Base-by-base conservation (phyloP, 805 yeast species). In the Lipomyces spencermartinsiae region DNA sequence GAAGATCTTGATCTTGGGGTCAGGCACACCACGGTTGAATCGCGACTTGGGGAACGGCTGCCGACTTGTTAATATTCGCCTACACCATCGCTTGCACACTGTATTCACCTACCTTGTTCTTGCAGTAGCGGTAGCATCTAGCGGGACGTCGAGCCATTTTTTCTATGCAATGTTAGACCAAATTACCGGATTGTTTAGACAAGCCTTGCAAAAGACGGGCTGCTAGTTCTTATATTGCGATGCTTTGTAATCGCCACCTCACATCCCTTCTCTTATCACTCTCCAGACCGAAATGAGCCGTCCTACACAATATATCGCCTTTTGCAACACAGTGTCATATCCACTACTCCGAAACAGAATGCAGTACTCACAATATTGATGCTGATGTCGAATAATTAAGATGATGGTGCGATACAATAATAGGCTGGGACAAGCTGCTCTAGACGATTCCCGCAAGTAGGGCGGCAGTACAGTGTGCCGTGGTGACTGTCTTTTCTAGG, bases 111-210 rank as follows among this genome's bases (percentile, higher is more conserved):
- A 64, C 69, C 69, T 95, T 95, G 97, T 95, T 95, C 92, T 95
- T 95, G 91, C 97, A 96, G 96, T 94, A 95, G 89, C 99, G 93
- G 97, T 95, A 95, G 89, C 99, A 95, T 90, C 98, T 92, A 89
- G 99, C 99, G 86, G 99, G 99, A 91, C 98, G 94, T 88, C 98
- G 93, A 85, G 98, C 98, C 98, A 94, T 94, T 83, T 89, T 91
- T 88, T 10, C 58, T 22, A 37, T 29, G 22, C 56, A 53, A 25
- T 53, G 56, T 53, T 53, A 33, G 46, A 60, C 22, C 16, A 33
- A 61, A 60, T 14, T 61, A 12, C 12, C 9, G 12, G 10, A 59
- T 25, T 25, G 6, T 59, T 25, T 7, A 49, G 54, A 19, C 9
- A 16, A 49, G 12, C 54, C 14, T 19, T n/a, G 29, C 22, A 19